Base-by-base conservation (phyloP, 140 eudicot species). In the Flaveria floridana region DNA sequence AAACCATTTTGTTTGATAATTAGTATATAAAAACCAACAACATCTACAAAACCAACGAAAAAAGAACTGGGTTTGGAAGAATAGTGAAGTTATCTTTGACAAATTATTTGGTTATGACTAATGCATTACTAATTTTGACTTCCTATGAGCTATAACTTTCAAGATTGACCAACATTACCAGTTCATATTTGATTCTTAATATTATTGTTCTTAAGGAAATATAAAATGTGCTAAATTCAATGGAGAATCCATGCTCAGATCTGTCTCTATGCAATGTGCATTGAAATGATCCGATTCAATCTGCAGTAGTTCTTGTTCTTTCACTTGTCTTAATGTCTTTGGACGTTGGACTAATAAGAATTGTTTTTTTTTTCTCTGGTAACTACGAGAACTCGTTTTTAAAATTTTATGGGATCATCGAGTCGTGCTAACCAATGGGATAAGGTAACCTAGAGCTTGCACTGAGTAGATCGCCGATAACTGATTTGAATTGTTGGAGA, bases 191-290 rank as follows among this genome's bases (percentile, higher is more conserved):
- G 25, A 10, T 26, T 46, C 13, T 34, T 61, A 47, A 28, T 20
- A 65, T 37, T 48, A 39, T 52, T 71, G 42, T 23, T 78, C 72
- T 59, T 11, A 2, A 47, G 30, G 0, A 3, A 52, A 19, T 78
- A 34, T 78, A 70, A 44, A 68, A 59, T 59, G 21, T 61, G 72
- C 56, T 59, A 78, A 47, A 77, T 8, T 46, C 13, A 28, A 68
- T 64, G 11, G 37, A 57, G 42, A 57, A 16, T 55, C 68, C 74
- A 21, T 67, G 80, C 50, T 44, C 13, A 44, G 50, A 44, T 44
- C 50, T 44, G 12, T 7, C 50, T 44, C 13, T 44, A 44, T 44
- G 50, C 13, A 44, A 44, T 44, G 13, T 44, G 50, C 50, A 44
- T 44, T 34, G 8, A 34, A 34, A 34, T 34, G 41, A 4, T 34